Evolutionary conservation across 495 filamentous ascomycete species (phyloP).

Genomic region (Podospora anserina): DNA sequence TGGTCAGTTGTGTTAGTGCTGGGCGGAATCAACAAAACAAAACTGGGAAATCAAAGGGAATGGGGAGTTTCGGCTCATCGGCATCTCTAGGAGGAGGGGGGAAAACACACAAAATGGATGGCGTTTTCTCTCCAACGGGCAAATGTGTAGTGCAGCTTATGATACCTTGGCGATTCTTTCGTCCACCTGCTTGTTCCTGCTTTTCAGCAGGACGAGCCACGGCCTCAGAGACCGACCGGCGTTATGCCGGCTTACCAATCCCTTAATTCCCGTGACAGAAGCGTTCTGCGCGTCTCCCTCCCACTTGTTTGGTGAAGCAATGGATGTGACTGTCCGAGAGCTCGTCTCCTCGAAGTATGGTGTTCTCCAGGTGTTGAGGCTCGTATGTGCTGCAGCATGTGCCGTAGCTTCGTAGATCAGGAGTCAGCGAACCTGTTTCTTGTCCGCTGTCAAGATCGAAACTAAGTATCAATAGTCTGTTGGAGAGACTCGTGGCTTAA

Average conservation of each 20-base stretch:
- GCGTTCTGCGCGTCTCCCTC: slow-evolving; percentile 1
- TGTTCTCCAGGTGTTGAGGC: no score
- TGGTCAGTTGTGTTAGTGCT: slow-evolving; percentile 19
- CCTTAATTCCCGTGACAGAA: slow-evolving; percentile 20
- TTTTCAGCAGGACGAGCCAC: slow-evolving; percentile 47
- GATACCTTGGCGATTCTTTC: slow-evolving; percentile 34
- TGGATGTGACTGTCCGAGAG: neutral
- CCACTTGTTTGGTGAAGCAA: neutral
- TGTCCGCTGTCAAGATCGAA: no score
- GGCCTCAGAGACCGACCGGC: slow-evolving; percentile 65
- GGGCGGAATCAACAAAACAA: slow-evolving; percentile 34
- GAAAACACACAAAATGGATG: slow-evolving; percentile 23
- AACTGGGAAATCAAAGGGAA: slow-evolving; percentile 30
- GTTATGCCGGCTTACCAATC: slow-evolving; percentile 52
- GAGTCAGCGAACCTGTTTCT: no score
- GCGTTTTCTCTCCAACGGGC: slow-evolving; percentile 11
- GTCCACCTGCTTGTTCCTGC: slow-evolving; percentile 42
- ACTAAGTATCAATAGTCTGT: no score
- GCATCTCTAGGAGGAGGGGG: slow-evolving; percentile 17
- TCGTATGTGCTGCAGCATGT: no score
- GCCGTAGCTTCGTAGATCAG: no score
- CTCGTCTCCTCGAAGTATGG: no score
- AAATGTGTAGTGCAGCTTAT: slow-evolving; percentile 26
- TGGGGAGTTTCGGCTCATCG: slow-evolving; percentile 26
- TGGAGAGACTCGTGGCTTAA: no score